These are phyloP conservation scores for Blastomyces gilchristii DNA, from an alignment of 2,329 filamentous ascomycete species.

Conservation along the genomic window DNA sequence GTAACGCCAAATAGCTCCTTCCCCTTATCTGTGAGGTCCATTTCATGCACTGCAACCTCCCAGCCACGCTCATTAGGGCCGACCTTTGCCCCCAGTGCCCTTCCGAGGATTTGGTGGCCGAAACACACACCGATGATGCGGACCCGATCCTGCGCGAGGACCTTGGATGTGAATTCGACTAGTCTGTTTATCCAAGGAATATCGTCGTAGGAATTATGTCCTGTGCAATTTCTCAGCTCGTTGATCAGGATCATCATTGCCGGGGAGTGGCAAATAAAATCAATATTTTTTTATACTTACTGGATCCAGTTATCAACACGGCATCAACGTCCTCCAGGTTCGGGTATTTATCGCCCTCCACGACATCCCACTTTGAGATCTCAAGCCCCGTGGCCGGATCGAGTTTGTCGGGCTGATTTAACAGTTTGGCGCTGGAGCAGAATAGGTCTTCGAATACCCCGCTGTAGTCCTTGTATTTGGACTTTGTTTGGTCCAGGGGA, in stretches of 20 bases:
- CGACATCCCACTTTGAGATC: constrained; percentile 60
- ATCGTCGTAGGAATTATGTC: constrained; percentile 62
- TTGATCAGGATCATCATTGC: background rate
- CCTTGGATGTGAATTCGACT: constrained; percentile 54
- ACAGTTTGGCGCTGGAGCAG: constrained; percentile 41
- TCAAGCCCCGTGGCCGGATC: constrained; percentile 39
- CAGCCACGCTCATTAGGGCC: constrained; percentile 59
- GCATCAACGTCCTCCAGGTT: constrained; percentile 65
- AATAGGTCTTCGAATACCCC: constrained; percentile 58
- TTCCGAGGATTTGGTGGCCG: constrained; percentile 73
- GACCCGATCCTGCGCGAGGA: constrained; percentile 55
- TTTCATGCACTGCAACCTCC: constrained; percentile 67
- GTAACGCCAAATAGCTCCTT: constrained; percentile 61
- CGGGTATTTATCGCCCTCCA: constrained; percentile 59
- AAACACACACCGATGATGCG: constrained; percentile 75
- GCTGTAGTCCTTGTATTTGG: constrained; percentile 61
- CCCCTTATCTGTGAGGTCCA: constrained; percentile 59
- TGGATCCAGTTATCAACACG: constrained; percentile 65
- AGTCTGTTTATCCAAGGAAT: constrained; percentile 67
- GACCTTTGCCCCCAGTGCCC: constrained; percentile 60
- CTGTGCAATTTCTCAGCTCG: constrained; percentile 30
- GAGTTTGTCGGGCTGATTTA: constrained; percentile 27
- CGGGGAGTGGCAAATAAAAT: too few species aligned
- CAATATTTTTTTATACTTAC: constrained; percentile 25
- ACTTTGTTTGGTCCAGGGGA: constrained; percentile 53